A percentile compares a stretch with the other conserved stretches of the same genome.
Conservation (phyloP, 2,329 filamentous ascomycete species). For the Fusarium bulbicola region DNA sequence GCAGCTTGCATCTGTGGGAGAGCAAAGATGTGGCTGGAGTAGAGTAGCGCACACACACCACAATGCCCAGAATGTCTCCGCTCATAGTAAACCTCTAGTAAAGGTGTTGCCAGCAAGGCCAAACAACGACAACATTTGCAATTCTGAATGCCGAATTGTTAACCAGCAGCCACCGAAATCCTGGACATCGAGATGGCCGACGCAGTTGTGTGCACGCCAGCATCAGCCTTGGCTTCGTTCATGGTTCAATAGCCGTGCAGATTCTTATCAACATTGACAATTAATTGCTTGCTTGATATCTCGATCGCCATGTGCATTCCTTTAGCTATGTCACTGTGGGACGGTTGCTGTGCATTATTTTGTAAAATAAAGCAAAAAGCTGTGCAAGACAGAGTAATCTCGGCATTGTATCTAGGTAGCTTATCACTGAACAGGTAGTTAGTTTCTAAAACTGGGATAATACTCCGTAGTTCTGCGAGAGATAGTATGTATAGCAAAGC, state of each 20-base stretch:
- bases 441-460: neutral
- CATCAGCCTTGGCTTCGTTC: neutral
- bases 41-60: neutral
- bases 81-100: neutral
- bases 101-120: conserved; percentile 4
- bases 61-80: conserved; percentile 1
- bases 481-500: neutral
- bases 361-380: neutral
- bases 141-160: neutral
- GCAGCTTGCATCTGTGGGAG: conserved; percentile 10
- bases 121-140: neutral
- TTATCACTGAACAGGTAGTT: neutral
- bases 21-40: conserved; percentile 6
- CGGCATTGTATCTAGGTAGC: neutral
- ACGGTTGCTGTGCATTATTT: neutral
- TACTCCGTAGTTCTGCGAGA: neutral
- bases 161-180: conserved; percentile 6
- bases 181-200: conserved; percentile 7
- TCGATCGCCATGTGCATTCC: neutral
- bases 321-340: neutral
- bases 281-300: conserved; percentile 7
- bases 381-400: neutral
- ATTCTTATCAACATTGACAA: neutral
- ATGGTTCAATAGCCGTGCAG: neutral
- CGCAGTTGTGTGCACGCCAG: neutral